Evolutionary conservation across 2,329 filamentous ascomycete species (phyloP), one percentile per base, ranked within the genome.

Genomic region (Penicillium janthinellum): DNA sequence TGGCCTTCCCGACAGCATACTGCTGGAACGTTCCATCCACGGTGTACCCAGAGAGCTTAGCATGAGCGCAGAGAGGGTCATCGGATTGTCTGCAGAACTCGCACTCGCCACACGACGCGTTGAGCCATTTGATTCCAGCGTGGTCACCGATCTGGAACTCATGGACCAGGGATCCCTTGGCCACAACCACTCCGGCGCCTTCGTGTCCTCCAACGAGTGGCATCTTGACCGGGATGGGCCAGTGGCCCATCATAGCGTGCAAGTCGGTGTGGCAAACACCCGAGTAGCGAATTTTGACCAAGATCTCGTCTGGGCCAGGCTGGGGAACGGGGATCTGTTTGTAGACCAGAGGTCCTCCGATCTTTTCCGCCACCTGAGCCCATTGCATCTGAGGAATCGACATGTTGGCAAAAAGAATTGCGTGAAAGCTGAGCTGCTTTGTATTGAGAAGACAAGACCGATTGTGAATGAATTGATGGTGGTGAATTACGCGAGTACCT

Each of bases 21-120:
- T 96, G 88, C 81, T 97, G 93, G 84, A 97, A 97, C 53, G 88
- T 88, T 42, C 93, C 93, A 75, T 96, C 91, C 74, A 96, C 91
- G 10, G 91, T 96, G 82, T 95, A 96, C 56, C 93, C 93, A 1
- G 91, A 95, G 45, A 96, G 85, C 35, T 86, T 80, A 22, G 90
- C 86, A 62, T 90, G 81, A 14, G 84, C 76, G 81, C 93, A 97
- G 5, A 96, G 87, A 3, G 91, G 89, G 78, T 96, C 91, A 70
- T 96, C 89, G 48, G 85, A 78, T 69, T 86, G 83, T 71, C 88
- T 86, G 81, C 93, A 96, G 83, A 90, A 96, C 67, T 86, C 83
- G 80, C 93, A 97, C 67, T 82, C 78, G 58, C 95, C 82, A 78
- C 93, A 97, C 44, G 89, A 88, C 65, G 91, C 90, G 78, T 96